Evolutionary conservation across 2,329 filamentous ascomycete genomes (phyloP).

Genomic region (Monosporascus sp.): DNA sequence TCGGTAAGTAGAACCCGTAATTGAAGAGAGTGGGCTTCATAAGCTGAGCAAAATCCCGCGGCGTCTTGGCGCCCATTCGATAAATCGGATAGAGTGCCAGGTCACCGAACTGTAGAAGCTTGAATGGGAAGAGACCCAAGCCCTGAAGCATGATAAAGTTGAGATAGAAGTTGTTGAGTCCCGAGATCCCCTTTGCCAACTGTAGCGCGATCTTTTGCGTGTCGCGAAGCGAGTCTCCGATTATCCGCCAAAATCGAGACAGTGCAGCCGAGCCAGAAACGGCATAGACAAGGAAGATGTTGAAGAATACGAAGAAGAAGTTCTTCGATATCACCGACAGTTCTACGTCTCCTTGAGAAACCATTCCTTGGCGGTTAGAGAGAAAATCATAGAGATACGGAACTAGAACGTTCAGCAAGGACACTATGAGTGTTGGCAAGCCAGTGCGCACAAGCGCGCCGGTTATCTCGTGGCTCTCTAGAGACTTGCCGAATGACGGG

Average conservation of each 20-base stretch:
- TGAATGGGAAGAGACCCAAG: slow-evolving; percentile 88
- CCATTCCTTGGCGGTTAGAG: slow-evolving; percentile 87
- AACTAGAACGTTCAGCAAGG: slow-evolving; percentile 81
- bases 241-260: slow-evolving; percentile 65
- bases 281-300: slow-evolving; percentile 94
- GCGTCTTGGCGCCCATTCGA: slow-evolving; percentile 75
- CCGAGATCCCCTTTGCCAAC: slow-evolving; percentile 70
- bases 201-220: slow-evolving; percentile 71
- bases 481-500: slow-evolving; percentile 62
- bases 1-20: slow-evolving; percentile 94
- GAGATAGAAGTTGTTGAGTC: slow-evolving; percentile 78
- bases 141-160: slow-evolving; percentile 93
- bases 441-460: slow-evolving; percentile 80
- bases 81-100: slow-evolving; percentile 79
- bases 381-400: slow-evolving; percentile 94
- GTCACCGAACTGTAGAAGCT: slow-evolving; percentile 83
- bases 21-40: slow-evolving; percentile 81
- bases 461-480: slow-evolving; percentile 65
- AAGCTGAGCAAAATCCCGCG: slow-evolving; percentile 81
- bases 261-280: slow-evolving; percentile 70
- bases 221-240: slow-evolving; percentile 72
- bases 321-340: slow-evolving; percentile 96
- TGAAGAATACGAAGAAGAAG: slow-evolving; percentile 99
- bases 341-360: slow-evolving; percentile 90
- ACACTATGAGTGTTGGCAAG: slow-evolving; percentile 78